Base-by-base conservation (phyloP, 139 green algal species). In the Chlamydomonas eustigma region DNA sequence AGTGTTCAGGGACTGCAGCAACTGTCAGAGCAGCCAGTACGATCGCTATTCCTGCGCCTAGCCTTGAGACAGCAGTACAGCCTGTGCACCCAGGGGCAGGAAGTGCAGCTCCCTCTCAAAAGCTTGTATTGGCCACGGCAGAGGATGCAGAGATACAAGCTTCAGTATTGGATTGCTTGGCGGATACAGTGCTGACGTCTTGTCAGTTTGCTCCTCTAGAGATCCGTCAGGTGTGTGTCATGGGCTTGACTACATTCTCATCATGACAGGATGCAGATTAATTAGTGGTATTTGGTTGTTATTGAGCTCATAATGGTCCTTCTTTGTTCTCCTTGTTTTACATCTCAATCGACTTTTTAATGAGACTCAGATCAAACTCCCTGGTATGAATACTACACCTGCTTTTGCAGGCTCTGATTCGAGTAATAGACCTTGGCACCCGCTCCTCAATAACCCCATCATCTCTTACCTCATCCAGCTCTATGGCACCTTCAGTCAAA, bases 161-260 rank as follows among this genome's bases (percentile, higher is more conserved):
- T 0, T 50, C 78, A 2, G 76, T 96, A 25, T 79, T 97, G 12
- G 44, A 58, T 58, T 58, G 44, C 58, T 80, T 97, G 30, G 84
- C 87, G 0, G 87, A 97, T 22, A 76, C 65, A 0, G 88, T 97
- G 51, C 80, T 97, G 30, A 86, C 78, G 32, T 75, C 74, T 1
- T 88, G 84, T 36, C 58, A 85, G 32, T 76, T 83, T n/a, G 73
- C 77, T 0, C 82, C 86, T 2, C 35, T 75, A 8, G 85, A 93
- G 31, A 80, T 79, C 31, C 74, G 69, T 28, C 44, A 58, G 44
- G 44, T 58, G 44, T 12, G 44, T 58, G 44, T n/a, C n/a, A n/a
- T n/a, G n/a, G n/a, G n/a, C n/a, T n/a, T n/a, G n/a, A n/a, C n/a
- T n/a, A n/a, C n/a, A n/a, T n/a, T n/a, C n/a, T n/a, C n/a, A n/a